Conservation (phyloP, 352 stramenopile genomes). For the Globisporangium echinulatum region DNA sequence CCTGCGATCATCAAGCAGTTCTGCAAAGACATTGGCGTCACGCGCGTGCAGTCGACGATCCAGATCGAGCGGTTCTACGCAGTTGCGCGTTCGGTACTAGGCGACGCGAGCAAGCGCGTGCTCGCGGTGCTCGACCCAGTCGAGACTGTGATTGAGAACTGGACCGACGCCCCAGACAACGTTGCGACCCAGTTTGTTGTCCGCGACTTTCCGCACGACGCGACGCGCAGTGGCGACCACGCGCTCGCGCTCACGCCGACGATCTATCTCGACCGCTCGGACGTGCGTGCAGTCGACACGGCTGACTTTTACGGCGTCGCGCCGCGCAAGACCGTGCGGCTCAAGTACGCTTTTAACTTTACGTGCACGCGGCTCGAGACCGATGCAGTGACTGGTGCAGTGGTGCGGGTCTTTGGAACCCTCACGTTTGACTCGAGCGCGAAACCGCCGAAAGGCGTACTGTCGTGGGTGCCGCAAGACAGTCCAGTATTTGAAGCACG, state of each 20-base stretch:
- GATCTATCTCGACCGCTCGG: slow-evolving; percentile 67
- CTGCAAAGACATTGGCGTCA: slow-evolving; percentile 84
- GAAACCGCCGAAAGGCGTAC: slow-evolving; percentile 90
- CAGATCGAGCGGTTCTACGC: slow-evolving; percentile 78
- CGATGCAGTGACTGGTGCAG: slow-evolving; percentile 33
- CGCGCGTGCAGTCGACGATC: slow-evolving; percentile 81
- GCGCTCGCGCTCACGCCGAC: slow-evolving; percentile 52
- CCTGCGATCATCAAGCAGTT: slow-evolving; percentile 84
- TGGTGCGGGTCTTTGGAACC: slow-evolving; percentile 56
- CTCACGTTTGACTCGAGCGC: slow-evolving; percentile 72
- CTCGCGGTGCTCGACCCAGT: slow-evolving; percentile 79
- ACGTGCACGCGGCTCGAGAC: slow-evolving; percentile 88
- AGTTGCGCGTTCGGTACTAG: slow-evolving; percentile 60
- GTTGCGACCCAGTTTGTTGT: slow-evolving; percentile 39
- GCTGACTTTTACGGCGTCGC: slow-evolving; percentile 94
- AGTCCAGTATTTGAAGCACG: slow-evolving; percentile 87
- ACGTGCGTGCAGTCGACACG: slow-evolving; percentile 55
- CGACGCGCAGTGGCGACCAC: slow-evolving; percentile 48
- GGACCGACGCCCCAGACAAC: slow-evolving; percentile 29
- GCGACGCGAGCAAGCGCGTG: slow-evolving; percentile 68
- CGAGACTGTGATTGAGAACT: slow-evolving; percentile 72
- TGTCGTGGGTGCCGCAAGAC: slow-evolving; percentile 93
- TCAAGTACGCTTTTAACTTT: slow-evolving; percentile 96
- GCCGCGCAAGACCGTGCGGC: slow-evolving; percentile 91
- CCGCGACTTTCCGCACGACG: slow-evolving; percentile 71